Conservation (phyloP, 805 yeast genomes). For the Nakazawaea molendinolei region DNA sequence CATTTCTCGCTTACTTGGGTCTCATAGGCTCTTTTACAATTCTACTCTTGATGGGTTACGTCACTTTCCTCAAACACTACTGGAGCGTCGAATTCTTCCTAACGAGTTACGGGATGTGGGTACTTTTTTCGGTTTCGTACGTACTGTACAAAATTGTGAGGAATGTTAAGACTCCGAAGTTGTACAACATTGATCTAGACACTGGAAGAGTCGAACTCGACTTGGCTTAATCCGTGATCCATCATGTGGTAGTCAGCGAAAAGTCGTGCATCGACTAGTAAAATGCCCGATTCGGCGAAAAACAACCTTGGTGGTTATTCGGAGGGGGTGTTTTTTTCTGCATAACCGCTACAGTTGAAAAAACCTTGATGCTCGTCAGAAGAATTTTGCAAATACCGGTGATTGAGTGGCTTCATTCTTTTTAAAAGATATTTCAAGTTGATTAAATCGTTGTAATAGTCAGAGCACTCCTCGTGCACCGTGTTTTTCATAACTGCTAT, state of each 20-base stretch:
- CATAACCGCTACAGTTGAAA: slow-evolving; percentile 1
- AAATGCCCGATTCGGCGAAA: too few species aligned
- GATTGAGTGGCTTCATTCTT: too few species aligned
- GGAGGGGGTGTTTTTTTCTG: too few species aligned
- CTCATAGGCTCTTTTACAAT: slow-evolving; percentile 33
- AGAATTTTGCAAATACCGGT: too few species aligned
- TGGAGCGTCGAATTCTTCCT: slow-evolving; percentile 47
- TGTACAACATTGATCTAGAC: slow-evolving; percentile 75
- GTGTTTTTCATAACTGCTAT: too few species aligned
- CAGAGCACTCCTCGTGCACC: too few species aligned
- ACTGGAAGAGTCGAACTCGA: slow-evolving; percentile 80
- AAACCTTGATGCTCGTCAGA: not conserved
- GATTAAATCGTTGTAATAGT: too few species aligned
- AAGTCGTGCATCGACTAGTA: too few species aligned
- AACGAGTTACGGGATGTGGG: slow-evolving; percentile 46
- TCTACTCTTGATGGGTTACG: slow-evolving; percentile 43
- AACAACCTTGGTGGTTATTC: too few species aligned
- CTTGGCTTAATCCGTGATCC: too few species aligned
- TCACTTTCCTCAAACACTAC: slow-evolving; percentile 38
- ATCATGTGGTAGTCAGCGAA: too few species aligned
- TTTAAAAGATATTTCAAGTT: too few species aligned
- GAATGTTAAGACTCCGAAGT: slow-evolving; percentile 57
- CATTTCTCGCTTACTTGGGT: slow-evolving; percentile 45
- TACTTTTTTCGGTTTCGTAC: slow-evolving; percentile 38
- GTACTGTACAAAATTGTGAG: slow-evolving; percentile 45